Base-by-base conservation (phyloP, 495 filamentous ascomycete genomes). In the Trichoderma reesei region DNA sequence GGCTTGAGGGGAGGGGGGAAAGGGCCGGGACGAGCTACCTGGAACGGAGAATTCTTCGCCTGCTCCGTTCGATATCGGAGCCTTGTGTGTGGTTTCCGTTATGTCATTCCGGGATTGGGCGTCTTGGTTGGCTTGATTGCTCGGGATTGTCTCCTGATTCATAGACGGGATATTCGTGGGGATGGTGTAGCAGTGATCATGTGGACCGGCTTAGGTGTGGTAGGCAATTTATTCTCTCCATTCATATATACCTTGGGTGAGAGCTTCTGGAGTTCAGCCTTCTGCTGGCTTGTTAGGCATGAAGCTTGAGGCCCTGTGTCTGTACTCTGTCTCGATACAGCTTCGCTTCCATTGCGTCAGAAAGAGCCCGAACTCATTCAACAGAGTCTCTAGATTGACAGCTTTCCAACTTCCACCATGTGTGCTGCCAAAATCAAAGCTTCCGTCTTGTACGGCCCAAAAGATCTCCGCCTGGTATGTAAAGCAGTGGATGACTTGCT, bases 401-500 rank as follows among this genome's bases (percentile, higher is more conserved):
- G 26, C 26, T 54, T 33, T 34, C 10, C 5, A n/a, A 8, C 31
- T 10, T 0, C 34, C 34, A 41, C 2, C 59, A 61, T 61, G 59
- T 61, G 36, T 41, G 36, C 31, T 5, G 18, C n/a, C 18, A 39
- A 71, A 64, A 73, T 85, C 42, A 75, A 82, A 70, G 86, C 87
- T 11, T 89, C 88, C 11, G 85, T 91, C 61, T 81, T 91, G 46
- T 82, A 89, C 68, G 87, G 85, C 34, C 82, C 85, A 44, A 84
- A 83, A 68, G 87, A 90, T 61, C 79, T 91, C 65, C 83, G 84
- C 36, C 68, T 88, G 20, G 87, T 88, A 83, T 68, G 80, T 70
- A 59, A 33, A 44, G 66, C 51, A 54, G 2, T 10, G 59, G 38
- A 54, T 62, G 44, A 34, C 34, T 20, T 26, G 26, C 26, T 1